Conservation (phyloP, 176 grass and related monocot genomes). For the Areca catechu region DNA sequence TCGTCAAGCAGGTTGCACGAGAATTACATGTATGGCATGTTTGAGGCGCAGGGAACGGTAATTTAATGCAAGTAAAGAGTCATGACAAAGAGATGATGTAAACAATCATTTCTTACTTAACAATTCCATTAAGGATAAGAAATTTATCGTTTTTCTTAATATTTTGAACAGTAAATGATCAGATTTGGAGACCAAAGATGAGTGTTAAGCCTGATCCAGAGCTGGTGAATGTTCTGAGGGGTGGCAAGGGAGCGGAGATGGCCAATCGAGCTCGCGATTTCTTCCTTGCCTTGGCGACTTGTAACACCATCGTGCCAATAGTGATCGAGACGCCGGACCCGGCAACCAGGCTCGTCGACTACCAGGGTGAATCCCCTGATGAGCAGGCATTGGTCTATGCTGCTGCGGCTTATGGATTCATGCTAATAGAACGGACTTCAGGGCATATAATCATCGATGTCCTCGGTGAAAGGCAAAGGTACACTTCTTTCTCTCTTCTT, state of each 20-base stretch:
- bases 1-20: no score
- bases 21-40: no score
- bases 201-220: constrained; percentile 47
- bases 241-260: constrained; percentile 23
- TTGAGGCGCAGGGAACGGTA: no score
- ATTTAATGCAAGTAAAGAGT: no score
- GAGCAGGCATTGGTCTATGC: constrained; percentile 93
- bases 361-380: constrained; percentile 93
- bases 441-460: constrained; percentile 75
- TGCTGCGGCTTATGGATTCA: constrained; percentile 68
- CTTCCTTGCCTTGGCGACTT: constrained; percentile 66
- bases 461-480: constrained; percentile 72
- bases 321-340: constrained; percentile 8
- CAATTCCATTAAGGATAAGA: no score
- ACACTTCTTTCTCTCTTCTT: not conserved
- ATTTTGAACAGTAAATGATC: constrained; percentile 18
- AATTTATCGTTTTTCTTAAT: no score
- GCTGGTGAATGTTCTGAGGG: constrained; percentile 31
- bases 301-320: constrained; percentile 90
- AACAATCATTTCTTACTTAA: no score
- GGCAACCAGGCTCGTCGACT: constrained; percentile 38
- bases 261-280: constrained; percentile 50
- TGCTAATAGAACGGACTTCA: constrained; percentile 72
- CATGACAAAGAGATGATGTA: no score
- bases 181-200: constrained; percentile 35